phyloP scores from a whole-genome alignment of 192 early-diverging fungal species.

The Coemansia sp. region DNA sequence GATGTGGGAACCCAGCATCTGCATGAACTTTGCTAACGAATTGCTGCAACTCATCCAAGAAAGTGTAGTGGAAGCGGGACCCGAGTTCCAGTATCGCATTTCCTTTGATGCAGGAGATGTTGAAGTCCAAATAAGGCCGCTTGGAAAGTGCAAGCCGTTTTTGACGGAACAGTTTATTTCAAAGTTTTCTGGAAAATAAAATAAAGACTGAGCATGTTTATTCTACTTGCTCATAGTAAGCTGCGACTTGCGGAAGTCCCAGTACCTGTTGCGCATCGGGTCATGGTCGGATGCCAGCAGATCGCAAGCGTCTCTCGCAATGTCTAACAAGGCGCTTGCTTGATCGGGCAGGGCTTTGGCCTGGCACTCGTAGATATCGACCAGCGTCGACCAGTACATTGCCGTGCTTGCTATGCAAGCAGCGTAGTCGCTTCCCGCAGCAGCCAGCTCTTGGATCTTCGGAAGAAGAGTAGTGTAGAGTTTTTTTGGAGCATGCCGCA shows the following conservation, averaged over 20 bases:
- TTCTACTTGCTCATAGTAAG: background rate
- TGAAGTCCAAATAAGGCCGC: constrained; percentile 14
- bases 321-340: constrained; percentile 9
- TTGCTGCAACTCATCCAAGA: constrained; percentile 54
- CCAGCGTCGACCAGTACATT: constrained; percentile 50
- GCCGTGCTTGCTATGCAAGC: constrained; percentile 25
- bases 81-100: constrained; percentile 43
- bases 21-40: constrained; percentile 76
- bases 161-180: constrained; percentile 30
- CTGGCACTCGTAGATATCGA: constrained; percentile 48
- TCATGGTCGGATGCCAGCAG: constrained; percentile 31
- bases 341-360: constrained; percentile 14
- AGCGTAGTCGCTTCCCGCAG: constrained; percentile 12
- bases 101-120: constrained; percentile 19
- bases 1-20: constrained; percentile 83
- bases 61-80: constrained; percentile 20
- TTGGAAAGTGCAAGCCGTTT: constrained; percentile 25
- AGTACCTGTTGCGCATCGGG: constrained; percentile 42
- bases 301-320: constrained; percentile 29
- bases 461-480: constrained; percentile 37
- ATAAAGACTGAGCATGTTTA: background rate
- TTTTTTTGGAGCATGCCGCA: constrained; percentile 35
- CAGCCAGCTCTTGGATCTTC: constrained; percentile 27
- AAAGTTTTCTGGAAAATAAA: constrained; percentile 7
- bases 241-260: constrained; percentile 37